Conservation (phyloP, 1,284 basidiomycete genomes). For the Trichosporon sp. region DNA sequence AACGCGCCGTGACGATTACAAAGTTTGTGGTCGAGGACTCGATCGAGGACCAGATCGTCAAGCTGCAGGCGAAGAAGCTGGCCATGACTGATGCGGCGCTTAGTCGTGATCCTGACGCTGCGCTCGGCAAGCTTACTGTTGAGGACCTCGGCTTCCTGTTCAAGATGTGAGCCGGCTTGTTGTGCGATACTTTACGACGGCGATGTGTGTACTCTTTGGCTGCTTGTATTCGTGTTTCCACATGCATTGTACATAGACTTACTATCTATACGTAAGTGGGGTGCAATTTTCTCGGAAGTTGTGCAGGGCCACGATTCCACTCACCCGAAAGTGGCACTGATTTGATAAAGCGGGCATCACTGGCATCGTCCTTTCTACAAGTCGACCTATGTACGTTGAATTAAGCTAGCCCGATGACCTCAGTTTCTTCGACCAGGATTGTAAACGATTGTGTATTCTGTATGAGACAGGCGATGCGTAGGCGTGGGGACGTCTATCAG, state of each 20-base stretch:
- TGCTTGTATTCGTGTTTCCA: background rate
- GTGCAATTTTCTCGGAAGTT: too few species aligned
- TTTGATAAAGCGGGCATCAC: too few species aligned
- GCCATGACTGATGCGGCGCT: slow-evolving; percentile 45
- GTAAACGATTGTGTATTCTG: too few species aligned
- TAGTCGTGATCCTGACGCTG: slow-evolving; percentile 47
- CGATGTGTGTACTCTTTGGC: background rate
- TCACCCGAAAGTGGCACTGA: too few species aligned
- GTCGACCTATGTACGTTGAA: too few species aligned
- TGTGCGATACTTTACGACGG: background rate
- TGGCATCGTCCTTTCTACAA: too few species aligned
- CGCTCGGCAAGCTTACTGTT: slow-evolving; percentile 82
- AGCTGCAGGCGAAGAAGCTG: slow-evolving; percentile 69
- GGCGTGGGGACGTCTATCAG: too few species aligned
- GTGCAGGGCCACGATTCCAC: too few species aligned
- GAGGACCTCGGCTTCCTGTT: slow-evolving; percentile 75
- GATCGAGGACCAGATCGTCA: slow-evolving; percentile 72
- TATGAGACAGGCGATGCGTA: too few species aligned
- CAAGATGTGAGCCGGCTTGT: slow-evolving; percentile 51
- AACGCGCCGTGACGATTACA: slow-evolving; percentile 84
- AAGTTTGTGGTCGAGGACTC: slow-evolving; percentile 94
- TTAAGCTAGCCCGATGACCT: too few species aligned
- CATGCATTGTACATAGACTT: slow-evolving; percentile 1
- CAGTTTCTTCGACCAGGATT: too few species aligned
- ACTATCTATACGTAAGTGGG: background rate